Percentiles rank a stretch among this genome's conserved stretches.
Evolutionary conservation across 441 rosid genomes (phyloP).

Genomic region (Manihot esculenta): DNA sequence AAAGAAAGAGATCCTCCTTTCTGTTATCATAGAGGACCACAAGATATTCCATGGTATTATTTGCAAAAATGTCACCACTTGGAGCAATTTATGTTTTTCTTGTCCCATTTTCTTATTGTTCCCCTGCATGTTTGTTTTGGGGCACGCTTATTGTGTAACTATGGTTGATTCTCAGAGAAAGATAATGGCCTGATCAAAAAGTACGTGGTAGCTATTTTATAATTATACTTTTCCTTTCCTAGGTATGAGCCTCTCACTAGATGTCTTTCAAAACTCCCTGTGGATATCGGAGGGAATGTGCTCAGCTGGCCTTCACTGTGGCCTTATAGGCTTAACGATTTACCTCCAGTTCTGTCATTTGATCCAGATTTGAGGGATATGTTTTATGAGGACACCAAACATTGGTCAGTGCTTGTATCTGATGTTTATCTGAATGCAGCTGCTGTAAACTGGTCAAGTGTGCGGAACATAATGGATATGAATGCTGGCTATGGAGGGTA

Average conservation of each 20-base stretch:
- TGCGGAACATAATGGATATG: slow-evolving; percentile 91
- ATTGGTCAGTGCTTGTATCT: slow-evolving; percentile 69
- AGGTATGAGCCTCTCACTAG: slow-evolving; percentile 72
- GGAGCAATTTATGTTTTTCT: neutral
- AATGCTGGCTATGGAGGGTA: slow-evolving; percentile 96
- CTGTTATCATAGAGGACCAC: slow-evolving; percentile 45
- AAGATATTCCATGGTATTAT: slow-evolving; percentile 61
- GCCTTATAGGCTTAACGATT: slow-evolving; percentile 69
- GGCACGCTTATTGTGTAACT: neutral
- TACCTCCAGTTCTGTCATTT: slow-evolving; percentile 47
- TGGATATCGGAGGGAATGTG: slow-evolving; percentile 34
- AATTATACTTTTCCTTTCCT: neutral
- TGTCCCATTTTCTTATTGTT: neutral
- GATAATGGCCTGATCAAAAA: neutral
- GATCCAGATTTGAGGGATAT: slow-evolving; percentile 38
- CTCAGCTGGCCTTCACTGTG: slow-evolving; percentile 64
- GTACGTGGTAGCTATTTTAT: neutral
- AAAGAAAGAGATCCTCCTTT: slow-evolving; percentile 54
- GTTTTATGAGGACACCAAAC: slow-evolving; percentile 58
- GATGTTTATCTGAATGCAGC: slow-evolving; percentile 61
- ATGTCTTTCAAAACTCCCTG: slow-evolving; percentile 71
- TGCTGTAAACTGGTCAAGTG: slow-evolving; percentile 60
- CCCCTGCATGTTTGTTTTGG: neutral
- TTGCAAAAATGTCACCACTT: slow-evolving; percentile 17
- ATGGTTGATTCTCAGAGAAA: neutral